Evolutionary conservation across 768 basidiomycete species (phyloP).

Genomic region (Coprinellus micaceus): DNA sequence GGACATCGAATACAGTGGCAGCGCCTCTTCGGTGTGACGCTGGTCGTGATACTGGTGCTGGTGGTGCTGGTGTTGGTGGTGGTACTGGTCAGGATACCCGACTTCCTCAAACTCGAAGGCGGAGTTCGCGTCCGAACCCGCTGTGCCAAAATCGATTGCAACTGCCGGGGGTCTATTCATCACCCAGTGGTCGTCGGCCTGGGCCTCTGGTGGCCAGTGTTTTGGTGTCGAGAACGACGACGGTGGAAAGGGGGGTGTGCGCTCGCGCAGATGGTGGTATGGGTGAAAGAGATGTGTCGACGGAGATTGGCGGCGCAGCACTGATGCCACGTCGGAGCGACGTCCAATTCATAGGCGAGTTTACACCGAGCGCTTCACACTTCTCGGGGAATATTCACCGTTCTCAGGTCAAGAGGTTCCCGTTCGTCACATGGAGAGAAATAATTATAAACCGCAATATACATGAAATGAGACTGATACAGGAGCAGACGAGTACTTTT

Average conservation of each 20-base stretch:
- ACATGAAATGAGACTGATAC: slow-evolving; percentile 6
- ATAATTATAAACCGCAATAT: slow-evolving; percentile 12
- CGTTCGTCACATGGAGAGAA: neutral
- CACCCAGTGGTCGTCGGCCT: slow-evolving; percentile 25
- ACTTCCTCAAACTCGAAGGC: slow-evolving; percentile 74
- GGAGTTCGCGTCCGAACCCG: slow-evolving; percentile 28
- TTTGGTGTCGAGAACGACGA: slow-evolving; percentile 13
- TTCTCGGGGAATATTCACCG: neutral
- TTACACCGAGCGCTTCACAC: neutral
- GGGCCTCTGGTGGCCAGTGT: slow-evolving; percentile 8
- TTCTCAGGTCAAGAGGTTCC: neutral
- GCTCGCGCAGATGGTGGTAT: slow-evolving; percentile 2
- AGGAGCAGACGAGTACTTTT: neutral
- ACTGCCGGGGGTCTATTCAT: slow-evolving; percentile 61
- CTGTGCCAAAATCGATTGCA: slow-evolving; percentile 65
- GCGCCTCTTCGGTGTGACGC: slow-evolving; percentile 34
- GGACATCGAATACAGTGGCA: slow-evolving; percentile 49
- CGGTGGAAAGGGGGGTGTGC: neutral
- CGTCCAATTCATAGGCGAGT: slow-evolving; percentile 10
- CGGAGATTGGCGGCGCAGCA: slow-evolving; percentile 19
- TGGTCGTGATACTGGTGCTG: slow-evolving; percentile 6
- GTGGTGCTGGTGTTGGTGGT: slow-evolving; percentile 11
- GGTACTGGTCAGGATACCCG: slow-evolving; percentile 44
- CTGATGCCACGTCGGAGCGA: slow-evolving; percentile 28
- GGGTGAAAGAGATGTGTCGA: slow-evolving; percentile 5